Base-by-base conservation (phyloP, 2,329 filamentous ascomycete species). In the Aspergillus neotritici region DNA sequence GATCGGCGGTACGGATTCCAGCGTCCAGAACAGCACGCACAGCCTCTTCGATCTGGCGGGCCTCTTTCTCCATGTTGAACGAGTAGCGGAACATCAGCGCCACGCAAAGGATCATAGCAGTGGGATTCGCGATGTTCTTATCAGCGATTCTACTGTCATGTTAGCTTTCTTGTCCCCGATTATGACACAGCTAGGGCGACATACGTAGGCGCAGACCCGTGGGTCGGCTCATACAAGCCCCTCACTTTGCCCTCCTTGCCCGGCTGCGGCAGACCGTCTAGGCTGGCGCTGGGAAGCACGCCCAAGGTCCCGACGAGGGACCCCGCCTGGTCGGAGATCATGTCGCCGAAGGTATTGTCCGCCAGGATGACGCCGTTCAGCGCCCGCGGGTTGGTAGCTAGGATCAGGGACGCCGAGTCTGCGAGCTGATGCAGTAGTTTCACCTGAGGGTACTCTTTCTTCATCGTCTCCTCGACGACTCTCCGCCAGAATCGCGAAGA, bases 61-160 rank as follows among this genome's bases (percentile, higher is more conserved):
- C 85, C 66, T 94, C 82, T 34, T 79, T 72, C 30, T 85, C 82
- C 57, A 91, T 79, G 57, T 82, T 80, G 40, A 95, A 77, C 6
- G 87, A 94, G 74, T 94, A 96, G 57, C 86, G 83, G 59, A 95
- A 79, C 84, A 96, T 88, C 85, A 96, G 90, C 57, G 87, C 87
- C 9, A 94, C 79, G 3, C 87, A 94, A 15, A 96, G 79, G 50
- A 96, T 86, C 51, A 87, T 91, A 34, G 88, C 89, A 46, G 95
- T 76, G 4, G 90, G 90, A 71, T 91, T 94, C 57, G 93, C 87
- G 52, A 94, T 83, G 50, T 86, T 86, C 68, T 90, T 77, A 46
- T 88, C 88, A 1, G 86, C 87, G 57, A 96, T 95, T 56, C 94
- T 88, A 35, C 25, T 34, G 14, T 34, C 17, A 14, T 17, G 36